A percentile compares a stretch with the other conserved stretches of the same genome.
Evolutionary conservation across 1,139 yeast genomes (phyloP).

Genomic region (Candida sanyaensis): DNA sequence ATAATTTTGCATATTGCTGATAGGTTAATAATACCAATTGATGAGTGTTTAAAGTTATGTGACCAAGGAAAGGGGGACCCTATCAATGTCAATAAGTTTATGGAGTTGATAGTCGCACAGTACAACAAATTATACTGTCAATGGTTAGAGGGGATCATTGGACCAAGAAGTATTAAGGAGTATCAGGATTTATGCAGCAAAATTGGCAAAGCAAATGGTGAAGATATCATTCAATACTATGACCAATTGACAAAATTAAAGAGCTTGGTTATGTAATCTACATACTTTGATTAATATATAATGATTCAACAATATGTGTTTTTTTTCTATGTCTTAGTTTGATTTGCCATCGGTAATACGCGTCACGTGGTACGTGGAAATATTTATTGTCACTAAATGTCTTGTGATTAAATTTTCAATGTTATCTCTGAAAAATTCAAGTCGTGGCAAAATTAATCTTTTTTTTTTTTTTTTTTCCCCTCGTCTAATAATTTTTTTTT

Average conservation of each 20-base stretch:
- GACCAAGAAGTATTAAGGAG: constrained; percentile 10
- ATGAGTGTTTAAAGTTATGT: constrained; percentile 13
- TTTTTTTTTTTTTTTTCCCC: neutral
- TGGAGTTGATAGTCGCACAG: constrained; percentile 14
- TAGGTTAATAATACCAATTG: constrained; percentile 14
- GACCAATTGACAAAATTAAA: constrained; percentile 15
- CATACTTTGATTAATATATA: neutral
- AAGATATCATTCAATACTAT: constrained; percentile 15
- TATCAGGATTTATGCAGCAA: constrained; percentile 12
- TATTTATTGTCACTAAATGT: neutral
- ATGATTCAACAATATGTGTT: neutral
- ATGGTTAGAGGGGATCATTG: constrained; percentile 16
- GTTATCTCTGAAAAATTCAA: no score
- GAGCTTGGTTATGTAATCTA: constrained; percentile 9
- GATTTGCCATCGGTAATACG: neutral
- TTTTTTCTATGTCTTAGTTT: neutral
- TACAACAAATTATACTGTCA: constrained; percentile 15
- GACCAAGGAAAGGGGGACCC: constrained; percentile 9
- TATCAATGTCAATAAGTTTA: constrained; percentile 11
- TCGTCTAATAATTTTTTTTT: neutral
- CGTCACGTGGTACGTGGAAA: neutral
- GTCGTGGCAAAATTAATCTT: no score
- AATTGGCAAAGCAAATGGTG: constrained; percentile 9
- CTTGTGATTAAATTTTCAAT: neutral
- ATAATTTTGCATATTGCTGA: constrained; percentile 12